Percentiles rank a stretch among this genome's conserved stretches.
Evolutionary conservation across 2,329 filamentous ascomycete species (phyloP).

Genomic region (Stemphylium beticola): DNA sequence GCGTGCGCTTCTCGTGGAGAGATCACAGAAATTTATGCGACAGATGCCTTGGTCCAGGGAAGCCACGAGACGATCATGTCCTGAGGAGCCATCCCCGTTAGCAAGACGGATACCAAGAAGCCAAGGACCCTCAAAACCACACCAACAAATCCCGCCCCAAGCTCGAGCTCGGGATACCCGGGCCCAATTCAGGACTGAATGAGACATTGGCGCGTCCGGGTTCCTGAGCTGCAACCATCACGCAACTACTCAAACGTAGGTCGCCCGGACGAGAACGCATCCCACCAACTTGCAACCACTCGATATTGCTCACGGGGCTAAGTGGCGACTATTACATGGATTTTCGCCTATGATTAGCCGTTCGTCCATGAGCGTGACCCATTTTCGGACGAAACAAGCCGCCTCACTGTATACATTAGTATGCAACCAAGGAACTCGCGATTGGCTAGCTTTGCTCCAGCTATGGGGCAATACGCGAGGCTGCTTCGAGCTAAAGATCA

Average conservation of each 20-base stretch:
- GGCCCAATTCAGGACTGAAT: background rate
- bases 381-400: constrained; percentile 8
- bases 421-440: background rate
- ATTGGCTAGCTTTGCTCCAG: background rate
- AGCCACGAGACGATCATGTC: no score
- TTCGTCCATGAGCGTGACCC: background rate
- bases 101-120: background rate
- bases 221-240: background rate
- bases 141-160: background rate
- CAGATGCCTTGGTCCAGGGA: no score
- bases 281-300: background rate
- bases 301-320: background rate
- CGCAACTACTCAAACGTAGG: background rate
- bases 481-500: background rate
- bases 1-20: no score
- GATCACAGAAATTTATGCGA: no score
- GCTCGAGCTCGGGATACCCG: background rate
- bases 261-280: no score
- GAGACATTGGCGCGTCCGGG: background rate
- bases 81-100: background rate
- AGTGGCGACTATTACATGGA: background rate
- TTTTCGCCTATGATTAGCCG: constrained; percentile 1
- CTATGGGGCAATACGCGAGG: background rate
- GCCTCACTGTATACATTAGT: background rate
- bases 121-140: background rate